Base-by-base conservation (phyloP, 805 yeast genomes). In the Ogataea trehaloabstinens region DNA sequence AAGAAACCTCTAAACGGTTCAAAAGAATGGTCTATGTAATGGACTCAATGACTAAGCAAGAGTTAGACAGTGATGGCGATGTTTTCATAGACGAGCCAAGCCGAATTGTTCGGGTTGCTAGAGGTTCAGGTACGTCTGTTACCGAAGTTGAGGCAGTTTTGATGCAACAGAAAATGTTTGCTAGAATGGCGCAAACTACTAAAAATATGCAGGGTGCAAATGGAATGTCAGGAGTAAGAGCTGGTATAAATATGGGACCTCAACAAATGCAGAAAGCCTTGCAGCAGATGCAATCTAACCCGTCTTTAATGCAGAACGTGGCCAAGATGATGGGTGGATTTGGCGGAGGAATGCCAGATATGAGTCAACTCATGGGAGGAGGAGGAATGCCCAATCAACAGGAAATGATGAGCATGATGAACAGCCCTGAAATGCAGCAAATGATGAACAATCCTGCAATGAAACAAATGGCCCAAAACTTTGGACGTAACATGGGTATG, bases 21-120 rank as follows among this genome's bases (percentile, higher is more conserved):
- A 91, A 90, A 60, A 74, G 82, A 48, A 88, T 91, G 95, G 81
- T 91, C 32, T 90, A 77, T 55, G 82, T 91, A 20, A 77, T 91
- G 85, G 99, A 91, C 61, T 88, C 97, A 2, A 91, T 91, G 99
- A 91, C 96, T 1, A 82, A 81, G 48, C 71, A 82, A 55, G 99
- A 91, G 67, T 74, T 91, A 44, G 95, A 88, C 53, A 77, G 87
- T 47, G 98, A 91, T 61, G 98, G 98, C 1, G 69, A 78, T 44
- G 64, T 85, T 16, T 88, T 91, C 61, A 71, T 76, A 27, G 79
- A 81, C 37, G 80, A 90, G 62, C 98, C 98, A 5, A 72, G 82
- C 32, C 76, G 99, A 61, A 78, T 91, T 35, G 77, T 89, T 4
- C 74, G 99, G 53, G 91, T 91, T 4, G 98, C 98, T 0, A 74